phyloP scores from a whole-genome alignment of 2,329 filamentous ascomycete species.

The Paracamarosporium sp. region DNA sequence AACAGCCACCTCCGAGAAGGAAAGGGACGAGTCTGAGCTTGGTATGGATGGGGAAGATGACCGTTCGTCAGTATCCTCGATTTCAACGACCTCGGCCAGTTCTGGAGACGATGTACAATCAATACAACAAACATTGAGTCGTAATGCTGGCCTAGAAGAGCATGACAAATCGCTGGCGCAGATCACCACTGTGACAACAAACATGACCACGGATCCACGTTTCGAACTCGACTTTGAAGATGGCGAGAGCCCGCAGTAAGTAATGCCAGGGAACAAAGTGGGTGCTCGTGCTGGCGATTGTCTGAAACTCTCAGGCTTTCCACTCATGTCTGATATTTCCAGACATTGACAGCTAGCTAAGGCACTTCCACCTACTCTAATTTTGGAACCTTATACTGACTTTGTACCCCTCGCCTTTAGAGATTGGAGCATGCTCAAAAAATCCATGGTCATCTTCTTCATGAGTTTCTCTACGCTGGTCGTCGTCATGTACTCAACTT shows the following conservation, averaged over 20 bases:
- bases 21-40: constrained; percentile 12
- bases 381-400: too few species aligned
- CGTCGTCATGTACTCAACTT: constrained; percentile 70
- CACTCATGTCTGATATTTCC: too few species aligned
- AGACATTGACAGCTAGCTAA: too few species aligned
- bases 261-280: too few species aligned
- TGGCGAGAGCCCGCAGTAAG: constrained; percentile 69
- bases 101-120: constrained; percentile 31
- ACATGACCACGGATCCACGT: constrained; percentile 56
- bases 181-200: constrained; percentile 41
- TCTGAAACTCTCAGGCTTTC: too few species aligned
- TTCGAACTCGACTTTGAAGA: constrained; percentile 78
- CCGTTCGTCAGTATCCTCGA: constrained; percentile 29
- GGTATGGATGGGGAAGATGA: constrained; percentile 21
- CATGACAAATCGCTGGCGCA: constrained; percentile 30
- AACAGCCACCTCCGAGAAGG: constrained; percentile 1
- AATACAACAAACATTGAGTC: constrained; percentile 42
- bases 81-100: constrained; percentile 28
- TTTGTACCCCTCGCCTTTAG: too few species aligned
- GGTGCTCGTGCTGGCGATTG: too few species aligned
- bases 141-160: constrained; percentile 40
- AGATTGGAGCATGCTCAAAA: constrained; percentile 70
- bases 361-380: too few species aligned
- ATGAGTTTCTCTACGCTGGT: constrained; percentile 64
- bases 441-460: constrained; percentile 60